Evolutionary conservation across 1,284 basidiomycete species (phyloP).

Genomic region (Moesziomyces globuligerus): DNA sequence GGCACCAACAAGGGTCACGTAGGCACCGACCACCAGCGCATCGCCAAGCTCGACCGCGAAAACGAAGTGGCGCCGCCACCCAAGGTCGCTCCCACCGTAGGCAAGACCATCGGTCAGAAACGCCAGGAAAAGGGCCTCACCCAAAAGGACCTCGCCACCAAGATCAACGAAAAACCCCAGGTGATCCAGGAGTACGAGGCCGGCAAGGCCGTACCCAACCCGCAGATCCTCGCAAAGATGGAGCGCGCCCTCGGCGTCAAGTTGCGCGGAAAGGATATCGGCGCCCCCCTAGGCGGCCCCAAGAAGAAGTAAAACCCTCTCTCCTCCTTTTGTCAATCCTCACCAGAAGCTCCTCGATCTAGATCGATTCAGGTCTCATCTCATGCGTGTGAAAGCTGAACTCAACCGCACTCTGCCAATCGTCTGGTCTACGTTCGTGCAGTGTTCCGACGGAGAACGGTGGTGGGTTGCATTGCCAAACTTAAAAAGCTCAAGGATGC

Average conservation of each 20-base stretch:
- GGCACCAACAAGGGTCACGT: conserved; percentile 63
- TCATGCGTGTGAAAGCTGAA: too few species aligned
- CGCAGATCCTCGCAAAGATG: conserved; percentile 89
- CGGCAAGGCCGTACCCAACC: conserved; percentile 86
- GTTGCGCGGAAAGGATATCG: conserved; percentile 70
- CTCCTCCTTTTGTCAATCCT: too few species aligned
- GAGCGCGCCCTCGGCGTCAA: conserved; percentile 91
- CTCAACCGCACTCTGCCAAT: too few species aligned
- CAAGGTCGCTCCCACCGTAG: conserved; percentile 82
- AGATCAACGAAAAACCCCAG: conserved; percentile 88
- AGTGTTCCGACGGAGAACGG: too few species aligned
- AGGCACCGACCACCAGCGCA: conserved; percentile 63
- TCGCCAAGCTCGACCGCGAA: conserved; percentile 65
- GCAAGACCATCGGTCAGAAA: conserved; percentile 85
- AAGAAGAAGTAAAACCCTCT: conserved; percentile 59
- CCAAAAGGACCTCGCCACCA: conserved; percentile 93
- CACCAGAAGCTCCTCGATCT: too few species aligned
- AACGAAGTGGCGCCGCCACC: conserved; percentile 95
- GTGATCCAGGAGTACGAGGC: conserved; percentile 87
- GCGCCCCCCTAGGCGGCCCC: conserved; percentile 52
- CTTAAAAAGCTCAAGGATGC: too few species aligned
- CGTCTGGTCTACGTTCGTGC: too few species aligned
- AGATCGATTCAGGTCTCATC: too few species aligned
- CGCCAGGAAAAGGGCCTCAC: conserved; percentile 81
- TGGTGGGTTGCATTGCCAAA: too few species aligned